These are phyloP conservation scores for Plasmodium relictum DNA, from an alignment of 169 alveolate genomes.

Conservation along the genomic window DNA sequence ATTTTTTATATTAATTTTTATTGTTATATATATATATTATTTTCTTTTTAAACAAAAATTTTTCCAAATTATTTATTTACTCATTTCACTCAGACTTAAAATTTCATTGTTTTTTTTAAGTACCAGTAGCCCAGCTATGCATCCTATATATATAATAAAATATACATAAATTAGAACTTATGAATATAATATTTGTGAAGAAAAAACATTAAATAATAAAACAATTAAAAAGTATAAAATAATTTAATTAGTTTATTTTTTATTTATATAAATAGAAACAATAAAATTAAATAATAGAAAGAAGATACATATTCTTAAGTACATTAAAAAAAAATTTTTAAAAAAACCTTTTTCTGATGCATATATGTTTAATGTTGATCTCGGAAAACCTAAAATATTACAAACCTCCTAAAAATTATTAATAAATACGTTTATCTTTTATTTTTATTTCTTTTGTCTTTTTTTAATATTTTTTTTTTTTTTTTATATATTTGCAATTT, in stretches of 20 bases:
- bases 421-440: neutral
- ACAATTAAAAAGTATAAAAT: too few relatives aligned
- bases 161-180: too few relatives aligned
- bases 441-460: neutral
- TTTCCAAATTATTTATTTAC: neutral
- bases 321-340: too few relatives aligned
- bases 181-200: too few relatives aligned
- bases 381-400: conserved; percentile 35
- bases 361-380: conserved; percentile 50
- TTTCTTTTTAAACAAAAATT: neutral
- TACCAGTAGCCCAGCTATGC: conserved; percentile 57
- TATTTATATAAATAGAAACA: too few relatives aligned
- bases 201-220: too few relatives aligned
- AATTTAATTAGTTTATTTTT: too few relatives aligned
- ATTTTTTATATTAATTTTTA: neutral
- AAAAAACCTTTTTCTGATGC: conserved; percentile 67
- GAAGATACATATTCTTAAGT: neutral
- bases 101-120: conserved; percentile 24
- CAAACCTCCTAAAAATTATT: conserved; percentile 30
- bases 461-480: neutral
- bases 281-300: neutral
- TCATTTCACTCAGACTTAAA: conserved; percentile 22
- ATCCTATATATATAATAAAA: conserved; percentile 27
- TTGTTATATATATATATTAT: neutral
- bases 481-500: neutral